These are phyloP conservation scores for Amanita jacksonii DNA, from an alignment of 768 basidiomycete species.

Conservation along the genomic window DNA sequence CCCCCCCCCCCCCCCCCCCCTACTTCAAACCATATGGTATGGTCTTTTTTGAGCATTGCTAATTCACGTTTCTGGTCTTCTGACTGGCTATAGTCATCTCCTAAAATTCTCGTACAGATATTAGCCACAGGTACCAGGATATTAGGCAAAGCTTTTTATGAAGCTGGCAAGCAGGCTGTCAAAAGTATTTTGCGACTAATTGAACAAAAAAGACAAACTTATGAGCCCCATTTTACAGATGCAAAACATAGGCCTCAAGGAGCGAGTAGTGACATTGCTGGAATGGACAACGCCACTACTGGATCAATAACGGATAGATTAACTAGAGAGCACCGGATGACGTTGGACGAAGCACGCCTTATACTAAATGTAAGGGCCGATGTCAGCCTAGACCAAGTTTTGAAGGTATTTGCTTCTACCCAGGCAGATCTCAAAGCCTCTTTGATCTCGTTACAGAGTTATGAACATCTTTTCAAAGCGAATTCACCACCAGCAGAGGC, in stretches of 20 bases:
- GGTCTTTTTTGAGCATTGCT: not conserved
- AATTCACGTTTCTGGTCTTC: not conserved
- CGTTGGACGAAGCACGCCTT: conserved; percentile 87
- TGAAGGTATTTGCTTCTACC: conserved; percentile 46
- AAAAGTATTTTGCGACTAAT: conserved; percentile 56
- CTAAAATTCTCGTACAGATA: conserved; percentile 72
- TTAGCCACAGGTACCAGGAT: conserved; percentile 69
- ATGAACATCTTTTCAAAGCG: conserved; percentile 87
- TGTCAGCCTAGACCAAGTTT: conserved; percentile 54
- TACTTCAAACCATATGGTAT: conserved; percentile 11
- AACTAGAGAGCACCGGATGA: conserved; percentile 85
- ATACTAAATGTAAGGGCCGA: conserved; percentile 83
- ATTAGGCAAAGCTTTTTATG: conserved; percentile 83
- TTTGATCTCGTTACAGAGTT: conserved; percentile 46
- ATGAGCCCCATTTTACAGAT: conserved; percentile 37
- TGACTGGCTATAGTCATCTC: conserved; percentile 53
- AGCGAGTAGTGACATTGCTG: conserved; percentile 59
- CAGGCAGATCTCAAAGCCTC: not conserved
- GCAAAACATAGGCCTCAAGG: conserved; percentile 73
- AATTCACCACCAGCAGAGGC: conserved; percentile 65
- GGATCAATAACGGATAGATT: conserved; percentile 73
- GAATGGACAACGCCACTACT: conserved; percentile 65
- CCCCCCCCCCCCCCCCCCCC: too few species aligned
- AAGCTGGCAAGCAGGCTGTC: conserved; percentile 86
- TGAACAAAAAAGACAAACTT: not conserved